Percentiles rank a stretch among this genome's conserved stretches.
These are phyloP conservation scores for Ascodesmis nigricans DNA, from an alignment of 495 filamentous ascomycete genomes.

Conservation along the genomic window DNA sequence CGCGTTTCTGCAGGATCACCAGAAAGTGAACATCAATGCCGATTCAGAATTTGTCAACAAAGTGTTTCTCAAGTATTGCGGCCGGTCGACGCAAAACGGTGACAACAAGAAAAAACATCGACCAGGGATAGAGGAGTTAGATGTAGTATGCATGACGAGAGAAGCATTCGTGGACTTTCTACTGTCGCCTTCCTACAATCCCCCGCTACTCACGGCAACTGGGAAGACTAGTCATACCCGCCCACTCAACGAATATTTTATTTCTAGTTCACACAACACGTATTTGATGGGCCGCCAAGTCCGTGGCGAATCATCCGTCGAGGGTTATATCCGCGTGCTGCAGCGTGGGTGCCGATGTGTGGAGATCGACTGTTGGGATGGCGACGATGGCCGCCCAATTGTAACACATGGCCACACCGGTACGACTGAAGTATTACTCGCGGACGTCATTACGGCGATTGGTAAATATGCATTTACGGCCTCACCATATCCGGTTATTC, in stretches of 20 bases:
- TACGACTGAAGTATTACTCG: constrained; percentile 66
- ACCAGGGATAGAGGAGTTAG: constrained; percentile 23
- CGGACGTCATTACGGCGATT: constrained; percentile 77
- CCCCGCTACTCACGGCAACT: constrained; percentile 16
- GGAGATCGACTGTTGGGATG: constrained; percentile 97
- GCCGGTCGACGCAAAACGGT: constrained; percentile 30
- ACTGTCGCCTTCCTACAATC: constrained; percentile 31
- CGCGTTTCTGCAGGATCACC: constrained; percentile 46
- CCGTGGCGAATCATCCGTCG: constrained; percentile 67
- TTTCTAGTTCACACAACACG: constrained; percentile 96
- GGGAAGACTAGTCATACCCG: constrained; percentile 35
- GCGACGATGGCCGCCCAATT: constrained; percentile 57
- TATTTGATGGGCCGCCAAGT: constrained; percentile 85
- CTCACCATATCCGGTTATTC: constrained; percentile 63
- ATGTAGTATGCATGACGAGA: constrained; percentile 41
- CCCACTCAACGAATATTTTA: constrained; percentile 91
- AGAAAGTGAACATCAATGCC: constrained; percentile 50
- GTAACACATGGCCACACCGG: constrained; percentile 80
- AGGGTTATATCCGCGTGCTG: constrained; percentile 82
- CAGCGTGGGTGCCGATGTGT: constrained; percentile 79
- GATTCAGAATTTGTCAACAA: constrained; percentile 44
- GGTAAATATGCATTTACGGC: constrained; percentile 75
- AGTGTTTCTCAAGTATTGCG: constrained; percentile 52
- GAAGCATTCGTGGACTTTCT: constrained; percentile 55
- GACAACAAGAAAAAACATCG: neutral